phyloP scores from a whole-genome alignment of 495 filamentous ascomycete genomes.

The Trichoderma virens region DNA sequence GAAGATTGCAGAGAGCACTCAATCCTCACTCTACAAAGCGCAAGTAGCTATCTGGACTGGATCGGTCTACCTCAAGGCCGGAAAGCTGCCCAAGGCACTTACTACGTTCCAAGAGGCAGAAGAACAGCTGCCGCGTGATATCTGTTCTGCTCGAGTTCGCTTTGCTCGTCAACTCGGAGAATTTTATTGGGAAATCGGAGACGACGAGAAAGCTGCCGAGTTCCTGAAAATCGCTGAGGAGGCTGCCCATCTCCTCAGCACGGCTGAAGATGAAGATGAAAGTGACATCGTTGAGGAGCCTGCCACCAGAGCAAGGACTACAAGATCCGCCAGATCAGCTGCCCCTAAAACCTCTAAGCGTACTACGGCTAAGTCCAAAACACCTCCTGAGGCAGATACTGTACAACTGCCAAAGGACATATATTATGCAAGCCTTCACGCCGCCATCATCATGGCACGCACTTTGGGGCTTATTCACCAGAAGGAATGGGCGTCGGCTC shows the following conservation, averaged over 20 bases:
- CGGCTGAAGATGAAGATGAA: conserved; percentile 9
- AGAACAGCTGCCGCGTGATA: conserved; percentile 1
- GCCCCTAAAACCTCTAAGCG: background rate
- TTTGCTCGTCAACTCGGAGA: conserved; percentile 35
- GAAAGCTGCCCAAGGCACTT: conserved; percentile 51
- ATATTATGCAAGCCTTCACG: conserved; percentile 1
- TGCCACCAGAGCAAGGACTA: background rate
- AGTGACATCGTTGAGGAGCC: background rate
- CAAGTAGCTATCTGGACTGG: conserved; percentile 52
- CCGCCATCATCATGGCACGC: conserved; percentile 6
- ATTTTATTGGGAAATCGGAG: conserved; percentile 34
- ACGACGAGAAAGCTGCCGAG: conserved; percentile 29
- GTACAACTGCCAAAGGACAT: background rate
- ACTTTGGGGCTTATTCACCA: conserved; percentile 5
- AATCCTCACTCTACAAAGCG: conserved; percentile 50
- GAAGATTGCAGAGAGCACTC: conserved; percentile 63
- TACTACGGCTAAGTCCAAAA: background rate
- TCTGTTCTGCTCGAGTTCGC: background rate
- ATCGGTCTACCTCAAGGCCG: conserved; percentile 56
- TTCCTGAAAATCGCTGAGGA: conserved; percentile 24
- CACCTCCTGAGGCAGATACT: background rate
- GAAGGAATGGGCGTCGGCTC: conserved; percentile 48
- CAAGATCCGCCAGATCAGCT: conserved; percentile 15
- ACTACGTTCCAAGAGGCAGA: conserved; percentile 39
- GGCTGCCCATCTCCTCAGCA: conserved; percentile 6